These are phyloP conservation scores for Salix suchowensis DNA, from an alignment of 345 rosid genomes.

Conservation along the genomic window DNA sequence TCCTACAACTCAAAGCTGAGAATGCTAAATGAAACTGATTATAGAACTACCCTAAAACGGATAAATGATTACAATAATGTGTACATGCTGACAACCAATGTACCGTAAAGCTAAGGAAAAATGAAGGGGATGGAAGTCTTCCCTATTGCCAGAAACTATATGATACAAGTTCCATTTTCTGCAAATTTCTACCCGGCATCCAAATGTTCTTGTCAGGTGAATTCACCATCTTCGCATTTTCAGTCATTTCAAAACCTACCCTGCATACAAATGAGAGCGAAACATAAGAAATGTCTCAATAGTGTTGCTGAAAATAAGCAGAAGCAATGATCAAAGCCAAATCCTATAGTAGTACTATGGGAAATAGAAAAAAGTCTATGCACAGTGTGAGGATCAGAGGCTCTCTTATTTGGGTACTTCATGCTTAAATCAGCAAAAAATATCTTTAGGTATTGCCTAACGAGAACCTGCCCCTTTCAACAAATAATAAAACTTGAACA, in stretches of 20 bases:
- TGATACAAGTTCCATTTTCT: conserved; percentile 37
- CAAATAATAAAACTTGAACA: not conserved
- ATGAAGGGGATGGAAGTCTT: conserved; percentile 11
- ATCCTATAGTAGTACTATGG: not conserved
- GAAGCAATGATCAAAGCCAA: no score
- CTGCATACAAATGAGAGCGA: conserved; percentile 26
- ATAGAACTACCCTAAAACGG: conserved; percentile 10
- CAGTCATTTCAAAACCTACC: conserved; percentile 33
- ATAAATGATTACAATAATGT: conserved; percentile 21
- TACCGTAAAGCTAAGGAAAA: conserved; percentile 16
- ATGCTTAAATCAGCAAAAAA: not conserved
- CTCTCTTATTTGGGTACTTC: not conserved
- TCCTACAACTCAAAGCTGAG: conserved; percentile 18
- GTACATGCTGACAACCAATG: conserved; percentile 28
- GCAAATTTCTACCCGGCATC: conserved; percentile 29
- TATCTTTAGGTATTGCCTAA: not conserved
- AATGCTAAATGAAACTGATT: conserved; percentile 19
- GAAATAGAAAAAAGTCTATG: not conserved
- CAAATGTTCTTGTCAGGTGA: conserved; percentile 26
- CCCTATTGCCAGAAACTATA: conserved; percentile 23
- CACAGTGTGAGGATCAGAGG: not conserved
- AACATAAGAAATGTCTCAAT: not conserved
- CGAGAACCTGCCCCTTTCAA: not conserved
- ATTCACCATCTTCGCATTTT: conserved; percentile 34
- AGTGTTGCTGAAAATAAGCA: not conserved